phyloP scores from a whole-genome alignment of 192 early-diverging fungal genomes.

The Coemansia sp. region DNA sequence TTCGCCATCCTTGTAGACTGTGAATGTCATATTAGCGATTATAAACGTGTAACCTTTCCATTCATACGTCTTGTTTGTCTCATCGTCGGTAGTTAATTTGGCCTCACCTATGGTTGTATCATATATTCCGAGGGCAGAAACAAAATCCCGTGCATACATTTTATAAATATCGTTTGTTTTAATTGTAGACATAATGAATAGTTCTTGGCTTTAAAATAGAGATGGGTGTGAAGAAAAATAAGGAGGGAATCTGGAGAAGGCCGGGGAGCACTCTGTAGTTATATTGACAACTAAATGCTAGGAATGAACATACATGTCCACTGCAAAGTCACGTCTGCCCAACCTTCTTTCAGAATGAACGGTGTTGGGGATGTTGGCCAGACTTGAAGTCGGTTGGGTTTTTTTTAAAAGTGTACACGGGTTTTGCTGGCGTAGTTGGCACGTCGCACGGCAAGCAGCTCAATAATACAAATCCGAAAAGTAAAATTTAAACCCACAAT shows the following conservation, averaged over 20 bases:
- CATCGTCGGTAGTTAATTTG: too few relatives aligned
- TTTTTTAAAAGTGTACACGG: too few relatives aligned
- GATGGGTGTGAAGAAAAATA: neutral
- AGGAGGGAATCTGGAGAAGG: neutral
- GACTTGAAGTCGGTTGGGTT: too few relatives aligned
- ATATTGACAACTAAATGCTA: neutral
- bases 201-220: neutral
- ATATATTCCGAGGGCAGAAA: too few relatives aligned
- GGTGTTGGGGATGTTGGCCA: too few relatives aligned
- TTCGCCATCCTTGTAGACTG: neutral
- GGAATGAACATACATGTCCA: too few relatives aligned
- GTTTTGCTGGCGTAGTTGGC: too few relatives aligned
- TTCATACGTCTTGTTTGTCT: neutral
- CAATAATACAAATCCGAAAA: neutral
- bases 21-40: neutral
- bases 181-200: neutral
- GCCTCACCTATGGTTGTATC: too few relatives aligned
- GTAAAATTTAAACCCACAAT: neutral
- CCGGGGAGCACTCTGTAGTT: neutral
- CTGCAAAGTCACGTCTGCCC: too few relatives aligned
- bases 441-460: too few relatives aligned
- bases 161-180: neutral
- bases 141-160: neutral
- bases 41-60: neutral
- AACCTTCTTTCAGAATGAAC: too few relatives aligned